A percentile compares a stretch with the other conserved stretches of the same genome.
Conservation (phyloP, 2,329 filamentous ascomycete species). For the Alternaria sp. region DNA sequence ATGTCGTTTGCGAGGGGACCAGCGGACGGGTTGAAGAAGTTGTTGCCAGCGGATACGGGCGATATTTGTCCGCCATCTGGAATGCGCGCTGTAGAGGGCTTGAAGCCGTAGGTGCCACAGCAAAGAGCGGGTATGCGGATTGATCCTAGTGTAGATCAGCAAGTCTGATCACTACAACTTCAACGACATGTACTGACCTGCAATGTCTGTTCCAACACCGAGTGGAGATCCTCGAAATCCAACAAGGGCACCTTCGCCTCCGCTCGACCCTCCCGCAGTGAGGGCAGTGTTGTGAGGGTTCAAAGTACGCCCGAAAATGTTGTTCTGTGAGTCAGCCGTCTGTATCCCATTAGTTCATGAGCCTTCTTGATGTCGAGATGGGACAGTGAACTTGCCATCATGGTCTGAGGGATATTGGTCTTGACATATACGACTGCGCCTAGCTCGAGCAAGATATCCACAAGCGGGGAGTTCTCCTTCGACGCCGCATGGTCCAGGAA, state of each 20-base stretch:
- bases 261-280: conserved; percentile 67
- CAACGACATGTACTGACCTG: background rate
- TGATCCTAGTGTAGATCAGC: conserved; percentile 20
- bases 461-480: conserved; percentile 58
- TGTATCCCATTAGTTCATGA: conserved; percentile 45
- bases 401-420: conserved; percentile 69
- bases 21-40: conserved; percentile 3
- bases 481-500: conserved; percentile 61
- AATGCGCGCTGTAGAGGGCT: conserved; percentile 59
- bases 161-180: background rate
- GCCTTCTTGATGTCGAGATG: conserved; percentile 21
- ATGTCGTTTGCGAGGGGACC: conserved; percentile 10
- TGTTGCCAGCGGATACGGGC: background rate
- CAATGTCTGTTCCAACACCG: conserved; percentile 68
- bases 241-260: conserved; percentile 69
- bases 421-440: conserved; percentile 72
- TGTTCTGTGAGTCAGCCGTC: conserved; percentile 63
- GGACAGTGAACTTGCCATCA: conserved; percentile 60
- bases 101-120: conserved; percentile 55
- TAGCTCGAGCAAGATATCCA: conserved; percentile 62
- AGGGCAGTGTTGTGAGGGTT: conserved; percentile 65
- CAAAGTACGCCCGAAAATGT: conserved; percentile 64
- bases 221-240: conserved; percentile 62
- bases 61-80: conserved; percentile 44
- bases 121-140: conserved; percentile 63